phyloP scores from a whole-genome alignment of 345 rosid species.

The Moringa oleifera region DNA sequence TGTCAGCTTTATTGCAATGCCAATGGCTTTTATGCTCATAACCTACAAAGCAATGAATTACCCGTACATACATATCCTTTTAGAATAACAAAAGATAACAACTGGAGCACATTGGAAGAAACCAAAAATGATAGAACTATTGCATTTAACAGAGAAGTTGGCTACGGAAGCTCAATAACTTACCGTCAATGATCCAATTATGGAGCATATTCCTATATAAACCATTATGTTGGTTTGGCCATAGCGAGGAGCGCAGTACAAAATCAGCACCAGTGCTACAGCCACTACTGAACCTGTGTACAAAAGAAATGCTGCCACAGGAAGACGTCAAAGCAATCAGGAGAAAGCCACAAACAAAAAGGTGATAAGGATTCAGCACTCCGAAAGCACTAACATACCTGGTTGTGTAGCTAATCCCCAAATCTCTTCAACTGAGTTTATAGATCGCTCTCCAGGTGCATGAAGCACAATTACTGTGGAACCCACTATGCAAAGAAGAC shows the following conservation, averaged over 20 bases:
- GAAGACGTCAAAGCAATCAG: conserved; percentile 1
- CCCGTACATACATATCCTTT: not conserved
- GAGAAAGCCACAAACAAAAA: conserved; percentile 4
- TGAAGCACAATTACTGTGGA: conserved; percentile 68
- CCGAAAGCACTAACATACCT: conserved; percentile 31
- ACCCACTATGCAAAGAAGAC: conserved; percentile 70
- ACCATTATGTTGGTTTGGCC: conserved; percentile 73
- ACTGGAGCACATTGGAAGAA: not conserved
- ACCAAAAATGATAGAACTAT: conserved; percentile 5
- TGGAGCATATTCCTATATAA: conserved; percentile 72
- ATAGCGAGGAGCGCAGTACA: conserved; percentile 63
- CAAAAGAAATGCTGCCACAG: conserved; percentile 61
- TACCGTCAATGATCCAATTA: conserved; percentile 70
- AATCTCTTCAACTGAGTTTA: conserved; percentile 53
- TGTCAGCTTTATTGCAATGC: conserved; percentile 74
- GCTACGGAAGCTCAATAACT: conserved; percentile 12
- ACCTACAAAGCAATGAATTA: conserved; percentile 37
- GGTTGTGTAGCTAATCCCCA: conserved; percentile 77
- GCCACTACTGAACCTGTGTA: conserved; percentile 57
- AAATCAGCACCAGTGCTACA: conserved; percentile 49
- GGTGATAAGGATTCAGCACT: conserved; percentile 1
- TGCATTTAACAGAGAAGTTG: not conserved
- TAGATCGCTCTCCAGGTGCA: conserved; percentile 51
- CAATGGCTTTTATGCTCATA: conserved; percentile 80
- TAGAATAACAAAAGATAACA: no score